Evolutionary conservation across 805 yeast species (phyloP).

Genomic region (Dipodascopsis tothii): DNA sequence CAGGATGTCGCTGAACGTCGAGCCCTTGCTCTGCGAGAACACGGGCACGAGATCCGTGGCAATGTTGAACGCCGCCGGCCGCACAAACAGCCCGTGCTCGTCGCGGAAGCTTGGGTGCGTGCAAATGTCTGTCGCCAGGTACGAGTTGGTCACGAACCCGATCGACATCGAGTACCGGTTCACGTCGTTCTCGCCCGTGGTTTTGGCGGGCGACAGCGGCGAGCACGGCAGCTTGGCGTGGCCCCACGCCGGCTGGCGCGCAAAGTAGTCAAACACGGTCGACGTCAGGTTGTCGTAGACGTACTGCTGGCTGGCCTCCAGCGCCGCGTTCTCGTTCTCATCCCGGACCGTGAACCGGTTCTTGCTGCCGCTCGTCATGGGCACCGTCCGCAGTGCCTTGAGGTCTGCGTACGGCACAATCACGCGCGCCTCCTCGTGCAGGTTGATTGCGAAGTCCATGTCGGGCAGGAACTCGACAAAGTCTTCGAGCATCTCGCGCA

Average conservation of each 20-base stretch:
- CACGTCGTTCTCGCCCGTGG: conserved; percentile 3
- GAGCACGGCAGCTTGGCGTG: conserved; percentile 14
- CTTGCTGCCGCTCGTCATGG: conserved; percentile 13
- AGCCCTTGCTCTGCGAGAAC: conserved; percentile 22
- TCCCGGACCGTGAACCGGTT: conserved; percentile 13
- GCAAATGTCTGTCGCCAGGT: conserved; percentile 23
- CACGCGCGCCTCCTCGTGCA: conserved; percentile 25
- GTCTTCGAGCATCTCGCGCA: conserved; percentile 14
- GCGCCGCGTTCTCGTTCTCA: conserved; percentile 4
- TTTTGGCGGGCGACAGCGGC: conserved; percentile 11
- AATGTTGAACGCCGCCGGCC: conserved; percentile 20
- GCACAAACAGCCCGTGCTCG: conserved; percentile 22
- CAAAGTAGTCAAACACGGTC: conserved; percentile 9
- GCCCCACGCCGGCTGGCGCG: conserved; percentile 20
- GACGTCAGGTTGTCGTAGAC: background rate
- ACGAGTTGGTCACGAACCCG: conserved; percentile 19
- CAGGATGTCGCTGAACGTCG: conserved; percentile 22
- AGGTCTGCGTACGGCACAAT: conserved; percentile 21
- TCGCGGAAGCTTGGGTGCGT: conserved; percentile 17
- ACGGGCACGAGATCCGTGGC: conserved; percentile 22
- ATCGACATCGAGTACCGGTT: conserved; percentile 13
- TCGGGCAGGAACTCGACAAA: conserved; percentile 25
- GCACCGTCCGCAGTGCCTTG: conserved; percentile 3
- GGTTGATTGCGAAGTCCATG: conserved; percentile 25
- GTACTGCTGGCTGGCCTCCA: background rate